phyloP scores from a whole-genome alignment of 345 rosid genomes.

The Salix koriyanagi region DNA sequence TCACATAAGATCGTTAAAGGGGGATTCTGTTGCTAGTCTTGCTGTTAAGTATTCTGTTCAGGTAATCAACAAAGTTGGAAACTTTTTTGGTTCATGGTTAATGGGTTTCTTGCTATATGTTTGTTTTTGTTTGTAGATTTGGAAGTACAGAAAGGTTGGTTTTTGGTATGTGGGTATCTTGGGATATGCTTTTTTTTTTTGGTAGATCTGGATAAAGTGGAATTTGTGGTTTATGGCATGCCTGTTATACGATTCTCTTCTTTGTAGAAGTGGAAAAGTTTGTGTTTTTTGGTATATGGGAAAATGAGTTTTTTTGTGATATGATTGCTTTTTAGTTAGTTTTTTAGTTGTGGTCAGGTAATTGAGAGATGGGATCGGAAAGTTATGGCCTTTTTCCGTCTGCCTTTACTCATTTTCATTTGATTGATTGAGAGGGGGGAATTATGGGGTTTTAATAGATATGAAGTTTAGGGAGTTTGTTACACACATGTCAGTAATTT shows the following conservation, averaged over 20 bases:
- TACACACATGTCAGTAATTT: too few species aligned
- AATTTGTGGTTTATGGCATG: background rate
- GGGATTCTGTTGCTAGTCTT: slow-evolving; percentile 66
- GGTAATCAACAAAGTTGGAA: slow-evolving; percentile 30
- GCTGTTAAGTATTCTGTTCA: slow-evolving; percentile 90
- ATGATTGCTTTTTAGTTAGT: background rate
- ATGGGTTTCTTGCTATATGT: background rate
- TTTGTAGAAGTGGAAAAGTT: background rate
- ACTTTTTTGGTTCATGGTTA: background rate
- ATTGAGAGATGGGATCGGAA: background rate
- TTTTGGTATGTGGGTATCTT: background rate
- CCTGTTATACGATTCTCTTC: background rate
- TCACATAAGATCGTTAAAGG: slow-evolving; percentile 66
- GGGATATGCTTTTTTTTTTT: background rate
- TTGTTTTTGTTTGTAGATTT: background rate
- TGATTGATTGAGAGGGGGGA: background rate
- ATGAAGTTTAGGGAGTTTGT: background rate
- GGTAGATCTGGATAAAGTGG: background rate
- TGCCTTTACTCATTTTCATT: background rate
- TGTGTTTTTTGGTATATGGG: background rate
- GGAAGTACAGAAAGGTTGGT: background rate
- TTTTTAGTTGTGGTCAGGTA: background rate
- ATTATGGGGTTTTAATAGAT: background rate
- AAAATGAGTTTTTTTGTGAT: background rate
- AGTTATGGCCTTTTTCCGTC: background rate